Conservation (phyloP, 2,329 filamentous ascomycete genomes). For the Colletotrichum lentis region DNA sequence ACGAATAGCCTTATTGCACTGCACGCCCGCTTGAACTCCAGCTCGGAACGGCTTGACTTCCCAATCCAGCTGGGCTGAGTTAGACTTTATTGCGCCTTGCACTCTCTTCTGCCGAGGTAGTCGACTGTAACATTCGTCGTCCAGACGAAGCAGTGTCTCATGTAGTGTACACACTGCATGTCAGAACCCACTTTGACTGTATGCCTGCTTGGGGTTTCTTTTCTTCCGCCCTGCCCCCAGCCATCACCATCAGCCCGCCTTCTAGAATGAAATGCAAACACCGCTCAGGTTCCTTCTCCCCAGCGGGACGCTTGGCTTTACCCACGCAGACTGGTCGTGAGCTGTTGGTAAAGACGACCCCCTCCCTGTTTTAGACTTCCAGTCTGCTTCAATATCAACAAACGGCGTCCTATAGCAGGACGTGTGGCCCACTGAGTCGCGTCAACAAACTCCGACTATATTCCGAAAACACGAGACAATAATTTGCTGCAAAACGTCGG, state of each 20-base stretch:
- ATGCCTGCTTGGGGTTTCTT: background rate
- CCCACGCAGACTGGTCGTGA: constrained; percentile 18
- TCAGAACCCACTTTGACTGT: background rate
- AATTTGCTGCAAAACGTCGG: constrained; percentile 7
- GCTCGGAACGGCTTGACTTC: background rate
- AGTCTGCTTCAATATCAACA: constrained; percentile 23
- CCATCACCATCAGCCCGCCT: constrained; percentile 22
- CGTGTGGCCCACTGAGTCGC: constrained; percentile 10
- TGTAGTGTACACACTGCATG: background rate
- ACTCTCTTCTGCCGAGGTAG: background rate
- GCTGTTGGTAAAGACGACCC: constrained; percentile 1
- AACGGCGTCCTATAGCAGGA: constrained; percentile 19
- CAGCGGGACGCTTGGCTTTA: background rate
- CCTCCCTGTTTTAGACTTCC: constrained; percentile 9
- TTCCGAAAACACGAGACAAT: background rate
- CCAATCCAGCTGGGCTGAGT: background rate
- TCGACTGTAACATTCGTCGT: constrained; percentile 19
- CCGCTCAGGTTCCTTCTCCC: constrained; percentile 6
- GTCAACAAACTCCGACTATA: constrained; percentile 1
- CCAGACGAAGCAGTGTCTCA: constrained; percentile 26
- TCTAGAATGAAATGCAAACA: constrained; percentile 27
- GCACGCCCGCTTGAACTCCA: background rate
- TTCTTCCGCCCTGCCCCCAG: background rate
- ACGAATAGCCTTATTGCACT: constrained; percentile 17
- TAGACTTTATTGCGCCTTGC: constrained; percentile 18